Conservation (phyloP, 2,329 filamentous ascomycete species). For the Fusarium chaquense region DNA sequence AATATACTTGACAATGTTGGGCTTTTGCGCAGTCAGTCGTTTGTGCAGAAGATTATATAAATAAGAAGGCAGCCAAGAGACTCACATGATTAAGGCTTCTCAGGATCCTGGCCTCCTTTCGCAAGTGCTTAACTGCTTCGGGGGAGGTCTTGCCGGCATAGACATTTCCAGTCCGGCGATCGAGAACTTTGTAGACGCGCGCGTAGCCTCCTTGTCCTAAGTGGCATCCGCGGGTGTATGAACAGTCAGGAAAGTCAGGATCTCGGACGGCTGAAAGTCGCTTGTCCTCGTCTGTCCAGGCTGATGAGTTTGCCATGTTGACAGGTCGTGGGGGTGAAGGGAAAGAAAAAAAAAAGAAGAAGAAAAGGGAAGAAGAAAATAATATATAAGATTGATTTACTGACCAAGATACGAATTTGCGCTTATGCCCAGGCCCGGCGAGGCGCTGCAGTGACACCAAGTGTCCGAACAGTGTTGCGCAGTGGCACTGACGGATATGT, state of each 20-base stretch:
- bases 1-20: constrained; percentile 48
- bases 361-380: background rate
- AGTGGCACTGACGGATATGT: background rate
- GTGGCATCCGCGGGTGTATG: constrained; percentile 43
- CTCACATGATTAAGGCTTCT: constrained; percentile 46
- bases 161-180: constrained; percentile 42
- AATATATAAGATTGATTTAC: background rate
- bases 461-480: constrained; percentile 2
- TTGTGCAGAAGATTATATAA: background rate
- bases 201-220: constrained; percentile 49
- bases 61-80: background rate
- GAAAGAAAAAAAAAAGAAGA: too few relatives aligned
- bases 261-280: constrained; percentile 22
- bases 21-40: constrained; percentile 24
- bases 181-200: constrained; percentile 48
- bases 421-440: background rate
- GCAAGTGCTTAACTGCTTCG: constrained; percentile 36
- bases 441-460: background rate
- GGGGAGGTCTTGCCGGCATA: constrained; percentile 50
- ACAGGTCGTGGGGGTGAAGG: background rate
- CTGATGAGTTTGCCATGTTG: constrained; percentile 6
- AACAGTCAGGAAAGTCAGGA: constrained; percentile 23
- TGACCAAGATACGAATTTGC: background rate
- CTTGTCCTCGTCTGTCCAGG: constrained; percentile 43
- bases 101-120: constrained; percentile 44